Evolutionary conservation across 2,329 filamentous ascomycete species (phyloP), one percentile per base, ranked within the genome.

Genomic region (Nannizzia gypsea): DNA sequence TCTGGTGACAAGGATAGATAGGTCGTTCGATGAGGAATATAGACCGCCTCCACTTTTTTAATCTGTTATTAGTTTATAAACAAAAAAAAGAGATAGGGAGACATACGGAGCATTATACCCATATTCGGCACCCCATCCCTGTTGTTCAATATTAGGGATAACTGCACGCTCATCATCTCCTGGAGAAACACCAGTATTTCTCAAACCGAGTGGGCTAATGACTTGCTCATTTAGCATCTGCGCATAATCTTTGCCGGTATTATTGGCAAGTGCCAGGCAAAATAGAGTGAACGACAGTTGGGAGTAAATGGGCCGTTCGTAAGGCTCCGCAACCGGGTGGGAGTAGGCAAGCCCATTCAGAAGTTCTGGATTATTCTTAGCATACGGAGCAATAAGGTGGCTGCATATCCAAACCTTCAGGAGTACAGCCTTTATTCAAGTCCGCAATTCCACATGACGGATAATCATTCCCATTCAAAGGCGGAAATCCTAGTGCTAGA

Each of bases 251-350:
- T 66, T 68, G 5, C 65, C 65, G 1, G 65, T 67, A 28, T 64
- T 63, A 20, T 64, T 60, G 9, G 66, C 68, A 0, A 77, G 61
- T 0, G 70, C 73, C 55, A 74, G 66, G 3, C 67, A 66, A 28
- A 76, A 67, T 5, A 77, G 55, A 13, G 67, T 68, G 60, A 75
- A 78, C 0, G 73, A 73, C 15, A 76, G 63, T 58, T 73, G 76
- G 3, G 75, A 77, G 62, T 78, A 78, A 0, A 72, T 68, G 0
- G 76, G 74, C 2, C 69, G 67, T 2, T 72, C 66, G 58, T 69
- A 67, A 2, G 68, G 67, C 1, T 69, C 46, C 1, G 67, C 65
- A 17, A 74, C 66, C 0, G 71, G 73, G 36, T 71, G 66, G 9
- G 65, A 64, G 1, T 60, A 61, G 17, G 61, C 66, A 65, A 76